These are phyloP conservation scores for Raphanus sativus DNA, from an alignment of 345 rosid species.

Conservation along the genomic window DNA sequence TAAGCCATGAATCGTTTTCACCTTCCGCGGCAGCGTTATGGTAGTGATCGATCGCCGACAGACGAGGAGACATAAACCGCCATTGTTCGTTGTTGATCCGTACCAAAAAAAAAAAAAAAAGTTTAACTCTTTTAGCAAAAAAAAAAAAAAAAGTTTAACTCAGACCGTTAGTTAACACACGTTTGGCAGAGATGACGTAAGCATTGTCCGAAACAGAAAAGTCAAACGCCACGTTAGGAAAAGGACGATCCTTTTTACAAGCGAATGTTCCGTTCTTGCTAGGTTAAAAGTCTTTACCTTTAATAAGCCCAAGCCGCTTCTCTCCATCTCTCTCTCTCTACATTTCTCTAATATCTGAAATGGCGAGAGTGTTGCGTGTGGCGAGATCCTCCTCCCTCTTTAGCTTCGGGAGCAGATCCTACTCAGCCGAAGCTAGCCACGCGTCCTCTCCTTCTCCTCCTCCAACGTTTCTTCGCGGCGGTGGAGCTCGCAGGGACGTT, in stretches of 20 bases:
- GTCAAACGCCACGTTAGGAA: conserved; percentile 30
- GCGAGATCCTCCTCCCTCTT: conserved; percentile 43
- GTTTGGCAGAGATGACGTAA: conserved; percentile 22
- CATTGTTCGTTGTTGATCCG: too few relatives aligned
- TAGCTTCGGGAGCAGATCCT: conserved; percentile 24
- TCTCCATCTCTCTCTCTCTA: conserved; percentile 3
- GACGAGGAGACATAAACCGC: too few relatives aligned
- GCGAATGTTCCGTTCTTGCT: not conserved
- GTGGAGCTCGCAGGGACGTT: conserved; percentile 36
- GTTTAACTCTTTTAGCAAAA: not conserved
- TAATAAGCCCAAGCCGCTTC: conserved; percentile 21
- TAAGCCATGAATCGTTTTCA: too few relatives aligned
- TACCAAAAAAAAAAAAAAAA: not conserved
- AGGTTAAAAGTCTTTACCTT: not conserved
- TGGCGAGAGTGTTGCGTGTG: conserved; percentile 57
- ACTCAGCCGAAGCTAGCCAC: conserved; percentile 26
- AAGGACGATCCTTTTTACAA: conserved; percentile 12
- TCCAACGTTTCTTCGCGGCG: conserved; percentile 33
- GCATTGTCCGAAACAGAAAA: not conserved
- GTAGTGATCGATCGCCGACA: too few relatives aligned
- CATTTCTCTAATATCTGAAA: conserved; percentile 27
- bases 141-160: not conserved
- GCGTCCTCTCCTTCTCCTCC: not conserved
- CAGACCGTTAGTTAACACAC: conserved; percentile 40
- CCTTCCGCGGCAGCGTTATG: too few relatives aligned